Base-by-base conservation (phyloP, 2,329 filamentous ascomycete species). In the Talaromyces sp. region DNA sequence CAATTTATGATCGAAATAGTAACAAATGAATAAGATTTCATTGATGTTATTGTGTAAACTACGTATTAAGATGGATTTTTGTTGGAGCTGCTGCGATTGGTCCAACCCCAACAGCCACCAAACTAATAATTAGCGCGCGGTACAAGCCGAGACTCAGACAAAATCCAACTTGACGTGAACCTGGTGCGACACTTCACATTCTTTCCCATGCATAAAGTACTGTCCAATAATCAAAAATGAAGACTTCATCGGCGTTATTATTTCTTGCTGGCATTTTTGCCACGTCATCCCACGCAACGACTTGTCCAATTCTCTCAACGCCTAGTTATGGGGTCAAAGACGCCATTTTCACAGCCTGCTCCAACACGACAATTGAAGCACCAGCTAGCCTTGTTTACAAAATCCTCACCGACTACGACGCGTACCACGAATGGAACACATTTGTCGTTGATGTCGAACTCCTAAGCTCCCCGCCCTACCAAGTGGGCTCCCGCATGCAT, bases 331-430 rank as follows among this genome's bases (percentile, higher is more conserved):
- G 56, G 28, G 44, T 28, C 30, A 36, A 15, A 47, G 49, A 58
- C 56, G 56, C 56, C 4, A 51, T 58, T 17, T 58, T 58, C 56
- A 58, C 56, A 4, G 56, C 39, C 4, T 58, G 56, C 39, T 47
- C 56, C n/a, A 58, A 58, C 30, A 49, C 30, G 3, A 58, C 56
- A 4, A 58, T 58, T 25, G n/a, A 58, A 2, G 56, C 56, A 17
- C 56, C 56, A 22, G 56, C 56, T 19, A 33, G 28, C 2, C 42
- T 58, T 9, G 56, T 58, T 22, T 58, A 58, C 42, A 25, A 33
- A 5, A 32, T 51, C 27, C 42, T 58, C 42, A 58, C 56, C 3
- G 56, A 58, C 27, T 58, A 47, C 42, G 56, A 58, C 42, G 8
- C 22, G 9, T 58, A 58, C 10, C 42, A 58, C 17, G 39, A 51